Percentiles rank a stretch among this genome's conserved stretches.
Conservation (phyloP, 2,329 filamentous ascomycete genomes). For the Cladosporium sphaerospermum region DNA sequence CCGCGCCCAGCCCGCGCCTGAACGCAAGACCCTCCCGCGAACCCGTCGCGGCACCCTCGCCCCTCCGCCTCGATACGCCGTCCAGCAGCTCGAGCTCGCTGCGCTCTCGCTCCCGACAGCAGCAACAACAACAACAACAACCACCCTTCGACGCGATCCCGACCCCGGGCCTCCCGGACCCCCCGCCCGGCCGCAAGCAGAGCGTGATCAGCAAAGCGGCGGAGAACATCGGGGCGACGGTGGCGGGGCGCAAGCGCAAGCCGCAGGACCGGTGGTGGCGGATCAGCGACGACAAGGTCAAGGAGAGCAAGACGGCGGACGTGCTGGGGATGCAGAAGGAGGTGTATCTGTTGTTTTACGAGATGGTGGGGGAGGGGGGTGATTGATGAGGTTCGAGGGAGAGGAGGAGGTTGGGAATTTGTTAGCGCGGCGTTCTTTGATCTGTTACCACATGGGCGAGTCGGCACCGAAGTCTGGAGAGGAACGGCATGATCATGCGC, state of each 20-base stretch:
- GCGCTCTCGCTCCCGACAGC: slow-evolving; percentile 2
- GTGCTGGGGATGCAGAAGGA: slow-evolving; percentile 91
- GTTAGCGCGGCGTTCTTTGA: too few species aligned
- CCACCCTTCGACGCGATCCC: slow-evolving; percentile 25
- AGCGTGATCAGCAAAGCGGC: slow-evolving; percentile 3
- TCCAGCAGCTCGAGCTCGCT: slow-evolving; percentile 17
- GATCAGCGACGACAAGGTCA: slow-evolving; percentile 94
- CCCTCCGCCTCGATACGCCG: slow-evolving; percentile 5
- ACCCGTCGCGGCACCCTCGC: background rate
- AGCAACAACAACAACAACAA: slow-evolving; percentile 11
- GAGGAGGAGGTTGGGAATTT: too few species aligned
- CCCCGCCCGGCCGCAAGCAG: slow-evolving; percentile 13
- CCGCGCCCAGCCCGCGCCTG: slow-evolving; percentile 33
- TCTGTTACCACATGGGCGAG: too few species aligned
- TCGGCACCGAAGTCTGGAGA: too few species aligned
- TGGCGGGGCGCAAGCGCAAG: slow-evolving; percentile 38
- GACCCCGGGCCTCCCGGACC: slow-evolving; percentile 22
- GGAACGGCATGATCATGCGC: too few species aligned
- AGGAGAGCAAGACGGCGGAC: slow-evolving; percentile 86
- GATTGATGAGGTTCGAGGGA: slow-evolving; percentile 4
- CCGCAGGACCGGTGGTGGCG: slow-evolving; percentile 84
- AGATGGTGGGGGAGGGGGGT: slow-evolving; percentile 54
- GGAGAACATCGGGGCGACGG: background rate
- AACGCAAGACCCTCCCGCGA: background rate
- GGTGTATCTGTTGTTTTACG: slow-evolving; percentile 94